Percentiles rank a stretch among this genome's conserved stretches.
phyloP scores from a whole-genome alignment of 2,329 filamentous ascomycete species.

The Massarina eburnea region DNA sequence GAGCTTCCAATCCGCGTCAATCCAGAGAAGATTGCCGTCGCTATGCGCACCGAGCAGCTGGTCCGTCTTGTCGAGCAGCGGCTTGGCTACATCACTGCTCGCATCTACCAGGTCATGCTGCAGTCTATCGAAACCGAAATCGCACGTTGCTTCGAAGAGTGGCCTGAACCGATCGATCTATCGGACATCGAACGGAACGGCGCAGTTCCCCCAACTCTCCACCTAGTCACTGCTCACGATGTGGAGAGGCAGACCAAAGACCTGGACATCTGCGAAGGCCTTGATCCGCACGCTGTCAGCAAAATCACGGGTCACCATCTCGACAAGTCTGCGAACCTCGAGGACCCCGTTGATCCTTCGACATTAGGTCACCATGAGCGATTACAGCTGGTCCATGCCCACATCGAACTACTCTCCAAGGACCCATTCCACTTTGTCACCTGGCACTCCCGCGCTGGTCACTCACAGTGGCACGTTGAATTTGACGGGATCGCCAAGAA shows the following conservation, averaged over 20 bases:
- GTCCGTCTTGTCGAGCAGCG: conserved; percentile 70
- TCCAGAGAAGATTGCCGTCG: conserved; percentile 79
- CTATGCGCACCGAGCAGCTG: conserved; percentile 77
- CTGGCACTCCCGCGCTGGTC: conserved; percentile 63
- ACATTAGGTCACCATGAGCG: conserved; percentile 26
- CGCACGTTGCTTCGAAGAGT: conserved; percentile 65
- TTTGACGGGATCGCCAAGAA: conserved; percentile 71
- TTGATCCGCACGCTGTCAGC: conserved; percentile 34
- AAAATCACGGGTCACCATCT: conserved; percentile 25
- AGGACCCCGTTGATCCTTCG: conserved; percentile 24
- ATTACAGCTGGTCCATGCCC: conserved; percentile 60
- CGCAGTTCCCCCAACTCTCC: conserved; percentile 24
- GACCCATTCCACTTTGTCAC: conserved; percentile 67
- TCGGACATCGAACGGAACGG: conserved; percentile 18
- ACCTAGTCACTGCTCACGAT: conserved; percentile 45
- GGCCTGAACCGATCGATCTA: conserved; percentile 21
- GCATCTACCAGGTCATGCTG: conserved; percentile 76
- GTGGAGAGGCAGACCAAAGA: conserved; percentile 44
- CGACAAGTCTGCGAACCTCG: conserved; percentile 18
- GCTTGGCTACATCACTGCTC: conserved; percentile 72
- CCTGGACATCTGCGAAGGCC: conserved; percentile 44
- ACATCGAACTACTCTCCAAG: conserved; percentile 71
- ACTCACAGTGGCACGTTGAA: conserved; percentile 80
- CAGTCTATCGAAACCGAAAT: conserved; percentile 69
- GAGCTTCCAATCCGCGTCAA: conserved; percentile 78